Percentiles rank a stretch among this genome's conserved stretches.
phyloP scores from a whole-genome alignment of 768 basidiomycete genomes.

The Aureoboletus auriporus region DNA sequence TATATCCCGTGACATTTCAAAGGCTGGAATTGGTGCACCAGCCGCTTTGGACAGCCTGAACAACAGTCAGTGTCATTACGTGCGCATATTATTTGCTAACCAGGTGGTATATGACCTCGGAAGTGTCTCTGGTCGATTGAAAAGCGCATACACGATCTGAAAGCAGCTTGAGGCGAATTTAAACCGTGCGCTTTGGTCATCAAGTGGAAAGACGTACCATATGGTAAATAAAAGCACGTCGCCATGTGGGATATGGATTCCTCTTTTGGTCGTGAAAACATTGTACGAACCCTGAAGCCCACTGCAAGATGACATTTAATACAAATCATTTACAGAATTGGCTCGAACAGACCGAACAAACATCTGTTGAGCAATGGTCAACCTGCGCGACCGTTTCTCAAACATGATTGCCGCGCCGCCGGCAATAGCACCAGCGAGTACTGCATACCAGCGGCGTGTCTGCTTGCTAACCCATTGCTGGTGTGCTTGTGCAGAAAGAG shows the following conservation, averaged over 20 bases:
- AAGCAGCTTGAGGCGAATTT: constrained; percentile 49
- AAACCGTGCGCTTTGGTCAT: neutral
- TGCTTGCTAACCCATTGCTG: constrained; percentile 60
- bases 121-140: constrained; percentile 79
- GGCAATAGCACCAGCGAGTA: constrained; percentile 71
- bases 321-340: neutral
- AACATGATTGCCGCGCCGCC: constrained; percentile 73
- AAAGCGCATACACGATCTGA: constrained; percentile 80
- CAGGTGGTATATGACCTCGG: constrained; percentile 73
- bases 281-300: constrained; percentile 92
- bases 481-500: constrained; percentile 60
- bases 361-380: constrained; percentile 77
- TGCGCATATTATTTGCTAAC: constrained; percentile 35
- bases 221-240: constrained; percentile 78
- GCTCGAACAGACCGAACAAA: constrained; percentile 63
- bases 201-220: constrained; percentile 42
- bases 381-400: constrained; percentile 64
- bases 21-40: constrained; percentile 53
- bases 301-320: constrained; percentile 34
- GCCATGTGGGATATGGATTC: constrained; percentile 75
- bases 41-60: constrained; percentile 69
- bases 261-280: constrained; percentile 61
- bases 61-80: neutral
- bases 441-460: constrained; percentile 74
- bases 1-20: constrained; percentile 59